Evolutionary conservation across 2,329 filamentous ascomycete species (phyloP), one percentile per base, ranked within the genome.

Genomic region (Chrysoporthe cubensis): DNA sequence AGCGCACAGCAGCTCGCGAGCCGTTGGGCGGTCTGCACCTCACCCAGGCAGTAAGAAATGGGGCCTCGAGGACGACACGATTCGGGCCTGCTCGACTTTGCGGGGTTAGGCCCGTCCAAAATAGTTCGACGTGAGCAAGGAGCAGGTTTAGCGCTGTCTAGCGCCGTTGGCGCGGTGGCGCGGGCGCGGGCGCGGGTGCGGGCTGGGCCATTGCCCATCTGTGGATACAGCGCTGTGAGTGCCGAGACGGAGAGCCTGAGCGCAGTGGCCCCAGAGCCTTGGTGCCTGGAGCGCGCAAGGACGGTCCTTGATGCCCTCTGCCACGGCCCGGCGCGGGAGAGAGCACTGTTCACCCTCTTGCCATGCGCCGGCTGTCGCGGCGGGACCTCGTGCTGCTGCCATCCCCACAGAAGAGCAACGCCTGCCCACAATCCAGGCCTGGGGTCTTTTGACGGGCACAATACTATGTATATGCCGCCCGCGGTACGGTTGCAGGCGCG

Each of bases 51-150:
- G 56, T 58, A 18, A 40, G 56, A 4, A 21, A 6, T 14, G 34
- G n/a, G 34, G 34, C 34, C 26, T 58, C 34, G 34, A 58, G 34
- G 34, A 37, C 34, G 56, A 37, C 56, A 34, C 32, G 32, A 40
- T n/a, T 21, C 34, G 32, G 21, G 16, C 6, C 34, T 8, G 56
- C 26, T 42, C 18, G 6, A 42, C n/a, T 40, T 43, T 26, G n/a
- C 9, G 37, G 37, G 18, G 9, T 3, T 13, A 60, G n/a, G 21
- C 13, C 21, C 42, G 59, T 61, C 59, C 40, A 61, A 46, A 61
- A 61, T 61, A 61, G 59, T 60, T 44, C 13, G 40, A 46, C 43
- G 42, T 37, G 59, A 18, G 42, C 21, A 48, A 48, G 59, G 43
- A 61, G 14, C 43, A n/a, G 14, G 26, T 21, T 61, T 61, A 61